Base-by-base conservation (phyloP, 1,139 yeast species). In the Kurtzmaniella quercitrusa region DNA sequence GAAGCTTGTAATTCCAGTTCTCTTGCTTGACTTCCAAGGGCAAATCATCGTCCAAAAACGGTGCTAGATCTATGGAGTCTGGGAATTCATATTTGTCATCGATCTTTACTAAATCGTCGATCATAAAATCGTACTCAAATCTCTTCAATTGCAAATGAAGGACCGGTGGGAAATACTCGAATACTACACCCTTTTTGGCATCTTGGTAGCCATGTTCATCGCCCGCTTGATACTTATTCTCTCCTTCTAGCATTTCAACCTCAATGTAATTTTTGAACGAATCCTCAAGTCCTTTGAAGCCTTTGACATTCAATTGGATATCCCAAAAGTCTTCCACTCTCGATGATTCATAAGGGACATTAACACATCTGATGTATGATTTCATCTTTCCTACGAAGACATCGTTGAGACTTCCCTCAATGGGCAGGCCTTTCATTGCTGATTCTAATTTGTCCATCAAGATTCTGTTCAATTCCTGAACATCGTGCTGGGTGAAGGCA, bases 291-390 rank as follows among this genome's bases (percentile, higher is more conserved):
- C 81, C 81, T 45, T 71, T 74, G 71, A 89, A 76, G 23, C 93
- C 88, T 60, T 88, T 88, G 19, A 93, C 99, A 57, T 93, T 93
- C 51, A 93, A 71, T 61, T 94, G 98, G 48, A 93, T 86, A 67
- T 93, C 98, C 99, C 99, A 93, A 56, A 88, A 93, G 57, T 94
- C 98, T 62, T 93, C 99, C 5, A 77, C 80, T 50, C 97, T 75
- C 2, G 96, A 82, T 19, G 96, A 86, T 64, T 93, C 98, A 61
- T 88, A 93, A 41, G 93, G 91, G n/a, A 93, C 98, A 60, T 91
- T 80, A 40, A 93, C 81, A 67, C 99, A 93, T 59, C 88, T 86
- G 56, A 94, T 87, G 59, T 81, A 93, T 51, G 96, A 88, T 62
- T 87, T 93, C 98, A 91, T 93, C 62, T 87, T 91, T 16, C 98